phyloP scores from a whole-genome alignment of 768 basidiomycete genomes.

The Rhizopogon vulgaris region DNA sequence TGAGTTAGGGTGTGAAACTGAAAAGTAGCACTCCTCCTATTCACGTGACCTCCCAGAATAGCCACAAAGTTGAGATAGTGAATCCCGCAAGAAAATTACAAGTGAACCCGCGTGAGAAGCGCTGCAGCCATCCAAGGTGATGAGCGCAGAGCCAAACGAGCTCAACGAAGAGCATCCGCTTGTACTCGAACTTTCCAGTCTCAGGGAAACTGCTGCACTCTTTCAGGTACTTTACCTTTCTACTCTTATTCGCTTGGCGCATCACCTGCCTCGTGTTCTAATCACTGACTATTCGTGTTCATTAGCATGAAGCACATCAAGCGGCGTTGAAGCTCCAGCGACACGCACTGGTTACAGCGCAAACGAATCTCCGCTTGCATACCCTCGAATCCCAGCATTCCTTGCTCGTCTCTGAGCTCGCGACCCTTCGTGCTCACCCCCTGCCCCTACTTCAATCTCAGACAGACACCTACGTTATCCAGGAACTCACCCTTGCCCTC shows the following conservation, averaged over 20 bases:
- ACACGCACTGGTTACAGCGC: slow-evolving; percentile 36
- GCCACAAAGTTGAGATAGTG: too few species aligned
- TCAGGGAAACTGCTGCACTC: slow-evolving; percentile 38
- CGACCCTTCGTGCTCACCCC: slow-evolving; percentile 47
- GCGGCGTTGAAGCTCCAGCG: slow-evolving; percentile 64
- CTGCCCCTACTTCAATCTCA: slow-evolving; percentile 36
- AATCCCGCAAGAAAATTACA: too few species aligned
- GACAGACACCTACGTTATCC: slow-evolving; percentile 12
- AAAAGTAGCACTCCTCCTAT: too few species aligned
- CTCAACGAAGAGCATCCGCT: slow-evolving; percentile 38
- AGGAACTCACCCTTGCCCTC: slow-evolving; percentile 62
- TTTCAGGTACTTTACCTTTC: slow-evolving; percentile 38
- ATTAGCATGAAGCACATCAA: slow-evolving; percentile 62
- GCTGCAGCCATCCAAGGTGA: too few species aligned
- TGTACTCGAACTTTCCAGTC: slow-evolving; percentile 38
- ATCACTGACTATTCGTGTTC: background rate
- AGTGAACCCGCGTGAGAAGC: too few species aligned
- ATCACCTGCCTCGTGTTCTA: background rate
- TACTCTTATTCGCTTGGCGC: background rate
- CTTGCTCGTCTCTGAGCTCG: slow-evolving; percentile 48
- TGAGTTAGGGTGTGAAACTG: too few species aligned
- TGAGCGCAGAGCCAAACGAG: background rate
- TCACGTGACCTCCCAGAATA: too few species aligned
- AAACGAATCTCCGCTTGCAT: slow-evolving; percentile 40
- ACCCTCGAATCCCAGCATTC: slow-evolving; percentile 57